Base-by-base conservation (phyloP, 805 yeast genomes). In the Pichia phayaonensis region DNA sequence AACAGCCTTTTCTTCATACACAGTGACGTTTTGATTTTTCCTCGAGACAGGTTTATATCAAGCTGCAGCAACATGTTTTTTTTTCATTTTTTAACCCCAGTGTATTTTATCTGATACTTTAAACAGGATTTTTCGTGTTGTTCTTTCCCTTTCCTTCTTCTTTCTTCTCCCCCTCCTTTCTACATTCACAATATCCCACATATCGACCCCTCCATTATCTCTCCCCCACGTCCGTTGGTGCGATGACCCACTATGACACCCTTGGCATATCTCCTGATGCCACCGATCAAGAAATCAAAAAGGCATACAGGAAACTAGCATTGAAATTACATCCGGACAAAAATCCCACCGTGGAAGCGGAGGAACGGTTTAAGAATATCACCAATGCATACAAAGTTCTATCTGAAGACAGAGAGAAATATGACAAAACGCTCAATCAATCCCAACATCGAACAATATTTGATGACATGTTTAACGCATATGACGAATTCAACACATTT, bases 351-450 rank as follows among this genome's bases (percentile, higher is more conserved):
- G 60, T 60, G 46, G 73, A 82, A 49, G 86, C 86, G 23, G 95
- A 88, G 65, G 75, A 74, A 49, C 85, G 84, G 59, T 90, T 92
- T 94, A 87, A 92, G 53, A 85, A 81, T 48, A 83, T 92, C 51
- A 92, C 87, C 63, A 88, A 85, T 61, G 97, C 97, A 0, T 90
- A 92, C 65, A 95, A 86, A 59, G 82, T 84, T 2, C 71, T 92
- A 42, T 92, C 81, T 27, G 72, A 65, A 10, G 75, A 72, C 58
- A 69, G 88, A 53, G 66, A 66, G 38, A 72, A 76, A 44, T 84
- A 83, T 60, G 90, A 84, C 60, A 3, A 10, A n/a, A 4, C 20
- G 4, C 20, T 34, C 7, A 16, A 34, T n/a, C 18, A 29, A 29
- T 29, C 38, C n/a, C n/a, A n/a, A 16, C 38, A 16, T 16, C 38